Percentiles rank a stretch among this genome's conserved stretches.
Evolutionary conservation across 768 basidiomycete species (phyloP).

Genomic region (Russula griseocarnosa): DNA sequence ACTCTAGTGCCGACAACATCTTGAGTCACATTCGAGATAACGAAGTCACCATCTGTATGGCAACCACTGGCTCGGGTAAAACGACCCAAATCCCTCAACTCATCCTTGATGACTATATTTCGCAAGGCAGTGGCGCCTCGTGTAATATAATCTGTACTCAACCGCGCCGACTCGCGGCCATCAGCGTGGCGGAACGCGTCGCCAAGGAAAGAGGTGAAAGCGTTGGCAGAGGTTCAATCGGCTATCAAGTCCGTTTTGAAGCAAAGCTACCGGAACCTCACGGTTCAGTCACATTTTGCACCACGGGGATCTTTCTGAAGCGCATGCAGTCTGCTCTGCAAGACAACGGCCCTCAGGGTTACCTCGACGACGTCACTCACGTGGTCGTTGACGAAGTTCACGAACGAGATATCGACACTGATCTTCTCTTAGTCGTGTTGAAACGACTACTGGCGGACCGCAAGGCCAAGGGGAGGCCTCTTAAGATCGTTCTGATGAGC

Average conservation of each 20-base stretch:
- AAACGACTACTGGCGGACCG: constrained; percentile 78
- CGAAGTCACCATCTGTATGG: constrained; percentile 87
- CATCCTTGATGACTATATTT: constrained; percentile 79
- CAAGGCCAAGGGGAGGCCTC: constrained; percentile 58
- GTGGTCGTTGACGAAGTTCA: constrained; percentile 95
- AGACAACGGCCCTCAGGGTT: constrained; percentile 37
- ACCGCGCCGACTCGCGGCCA: constrained; percentile 85
- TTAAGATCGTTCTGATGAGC: constrained; percentile 92
- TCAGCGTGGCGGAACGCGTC: constrained; percentile 87
- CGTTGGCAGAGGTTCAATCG: constrained; percentile 63
- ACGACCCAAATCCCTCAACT: constrained; percentile 94
- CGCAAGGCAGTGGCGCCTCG: constrained; percentile 68
- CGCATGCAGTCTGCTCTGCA: constrained; percentile 73
- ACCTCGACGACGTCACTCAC: constrained; percentile 78
- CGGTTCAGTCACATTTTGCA: constrained; percentile 89
- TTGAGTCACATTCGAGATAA: constrained; percentile 65
- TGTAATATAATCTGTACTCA: constrained; percentile 95
- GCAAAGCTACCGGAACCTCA: constrained; percentile 69
- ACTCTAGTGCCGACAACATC: constrained; percentile 60
- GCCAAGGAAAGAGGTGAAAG: constrained; percentile 80
- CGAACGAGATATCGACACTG: constrained; percentile 92
- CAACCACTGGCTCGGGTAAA: constrained; percentile 88
- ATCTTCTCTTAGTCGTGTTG: constrained; percentile 82
- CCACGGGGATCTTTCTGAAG: constrained; percentile 86
- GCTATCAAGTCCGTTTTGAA: constrained; percentile 93